phyloP scores from a whole-genome alignment of 2,329 filamentous ascomycete species.

The Venturia oleaginea region DNA sequence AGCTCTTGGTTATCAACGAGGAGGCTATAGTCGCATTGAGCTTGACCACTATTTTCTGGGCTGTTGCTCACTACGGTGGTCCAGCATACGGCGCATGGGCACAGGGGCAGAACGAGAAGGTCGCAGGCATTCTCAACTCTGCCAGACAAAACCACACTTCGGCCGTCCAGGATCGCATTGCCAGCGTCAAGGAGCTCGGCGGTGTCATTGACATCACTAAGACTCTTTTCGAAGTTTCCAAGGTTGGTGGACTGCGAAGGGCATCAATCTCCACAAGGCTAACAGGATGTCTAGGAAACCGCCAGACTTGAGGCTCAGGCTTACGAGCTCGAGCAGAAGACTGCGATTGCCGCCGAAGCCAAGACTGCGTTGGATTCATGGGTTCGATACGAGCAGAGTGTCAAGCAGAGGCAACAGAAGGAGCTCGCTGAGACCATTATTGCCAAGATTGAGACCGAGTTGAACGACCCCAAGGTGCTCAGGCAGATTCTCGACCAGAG shows the following conservation, averaged over 20 bases:
- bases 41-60: constrained; percentile 85
- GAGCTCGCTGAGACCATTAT: constrained; percentile 91
- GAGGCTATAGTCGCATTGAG: constrained; percentile 92
- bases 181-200: constrained; percentile 88
- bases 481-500: constrained; percentile 98
- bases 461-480: constrained; percentile 93
- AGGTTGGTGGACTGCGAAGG: constrained; percentile 49
- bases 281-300: constrained; percentile 61
- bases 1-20: constrained; percentile 99
- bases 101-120: constrained; percentile 77
- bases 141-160: constrained; percentile 90
- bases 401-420: constrained; percentile 97
- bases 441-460: constrained; percentile 96
- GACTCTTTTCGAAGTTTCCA: constrained; percentile 93
- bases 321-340: constrained; percentile 95
- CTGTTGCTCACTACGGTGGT: constrained; percentile 85
- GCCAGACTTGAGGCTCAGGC: constrained; percentile 91
- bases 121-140: constrained; percentile 89
- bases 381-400: constrained; percentile 97
- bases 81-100: constrained; percentile 92
- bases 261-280: constrained; percentile 17
- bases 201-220: constrained; percentile 96
- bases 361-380: constrained; percentile 95
- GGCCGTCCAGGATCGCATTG: constrained; percentile 89
- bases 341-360: constrained; percentile 82